Evolutionary conservation across 2,329 filamentous ascomycete genomes (phyloP).

Genomic region (Aspergillus fijiensis): DNA sequence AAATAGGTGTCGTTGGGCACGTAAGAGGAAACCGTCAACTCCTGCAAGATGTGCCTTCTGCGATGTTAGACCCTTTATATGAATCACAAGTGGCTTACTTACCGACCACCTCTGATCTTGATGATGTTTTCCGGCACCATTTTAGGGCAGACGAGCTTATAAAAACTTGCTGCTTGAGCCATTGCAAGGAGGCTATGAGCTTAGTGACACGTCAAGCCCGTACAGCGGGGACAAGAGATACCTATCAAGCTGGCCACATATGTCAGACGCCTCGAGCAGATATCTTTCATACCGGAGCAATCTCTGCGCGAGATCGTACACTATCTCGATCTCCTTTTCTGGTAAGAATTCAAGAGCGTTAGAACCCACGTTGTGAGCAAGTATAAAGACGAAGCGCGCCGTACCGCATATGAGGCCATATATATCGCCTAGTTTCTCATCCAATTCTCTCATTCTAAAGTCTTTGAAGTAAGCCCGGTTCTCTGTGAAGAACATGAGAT

Average conservation of each 20-base stretch:
- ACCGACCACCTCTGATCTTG: constrained; percentile 72
- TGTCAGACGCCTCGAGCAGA: constrained; percentile 69
- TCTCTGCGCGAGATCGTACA: constrained; percentile 70
- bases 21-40: constrained; percentile 75
- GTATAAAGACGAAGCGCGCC: neutral
- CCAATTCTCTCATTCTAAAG: constrained; percentile 73
- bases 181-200: constrained; percentile 69
- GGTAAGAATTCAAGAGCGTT: neutral
- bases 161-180: constrained; percentile 71
- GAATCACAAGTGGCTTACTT: constrained; percentile 16
- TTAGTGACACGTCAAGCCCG: neutral
- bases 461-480: constrained; percentile 84
- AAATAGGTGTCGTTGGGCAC: constrained; percentile 80
- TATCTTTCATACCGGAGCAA: constrained; percentile 68
- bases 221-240: constrained; percentile 20
- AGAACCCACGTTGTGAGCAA: neutral
- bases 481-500: constrained; percentile 72
- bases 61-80: constrained; percentile 11
- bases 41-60: constrained; percentile 74
- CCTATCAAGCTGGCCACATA: constrained; percentile 81
- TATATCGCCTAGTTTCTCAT: constrained; percentile 78
- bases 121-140: constrained; percentile 71
- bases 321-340: constrained; percentile 87
- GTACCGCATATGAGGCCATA: constrained; percentile 78
- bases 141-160: constrained; percentile 67